Conservation (phyloP, 345 rosid genomes). For the Gossypium anomalum region DNA sequence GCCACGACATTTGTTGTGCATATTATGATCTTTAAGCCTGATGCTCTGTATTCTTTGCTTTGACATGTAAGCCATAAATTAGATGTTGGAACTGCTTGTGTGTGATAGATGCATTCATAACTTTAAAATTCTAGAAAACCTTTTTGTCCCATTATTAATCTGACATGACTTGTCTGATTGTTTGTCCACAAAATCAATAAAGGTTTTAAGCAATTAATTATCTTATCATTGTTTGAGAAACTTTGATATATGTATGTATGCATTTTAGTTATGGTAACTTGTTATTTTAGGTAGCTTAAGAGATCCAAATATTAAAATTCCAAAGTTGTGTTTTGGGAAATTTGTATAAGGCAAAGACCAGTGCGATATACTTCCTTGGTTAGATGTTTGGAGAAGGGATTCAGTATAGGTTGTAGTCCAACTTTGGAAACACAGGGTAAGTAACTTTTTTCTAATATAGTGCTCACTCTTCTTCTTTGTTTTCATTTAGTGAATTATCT, state of each 20-base stretch:
- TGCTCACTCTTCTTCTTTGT: too few relatives aligned
- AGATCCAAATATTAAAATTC: slow-evolving; percentile 16
- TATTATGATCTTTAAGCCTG: neutral
- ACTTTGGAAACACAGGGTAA: slow-evolving; percentile 34
- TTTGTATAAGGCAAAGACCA: slow-evolving; percentile 21
- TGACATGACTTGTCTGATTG: neutral
- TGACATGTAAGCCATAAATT: neutral
- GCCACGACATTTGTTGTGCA: neutral
- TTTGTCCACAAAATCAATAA: neutral
- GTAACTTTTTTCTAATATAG: too few relatives aligned
- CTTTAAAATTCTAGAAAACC: neutral
- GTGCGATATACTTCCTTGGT: slow-evolving; percentile 31
- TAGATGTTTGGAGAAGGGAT: slow-evolving; percentile 20
- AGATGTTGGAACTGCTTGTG: neutral
- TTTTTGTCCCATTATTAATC: neutral
- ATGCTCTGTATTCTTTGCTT: neutral
- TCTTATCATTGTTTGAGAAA: neutral
- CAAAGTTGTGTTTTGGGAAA: neutral
- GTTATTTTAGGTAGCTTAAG: slow-evolving; percentile 24
- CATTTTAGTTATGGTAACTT: neutral
- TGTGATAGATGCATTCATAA: neutral
- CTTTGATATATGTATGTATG: neutral
- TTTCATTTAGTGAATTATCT: too few relatives aligned
- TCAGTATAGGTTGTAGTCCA: slow-evolving; percentile 20
- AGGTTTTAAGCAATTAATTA: neutral